A percentile compares a stretch with the other conserved stretches of the same genome.
Conservation (phyloP, 495 filamentous ascomycete species). For the Neurospora sp. region DNA sequence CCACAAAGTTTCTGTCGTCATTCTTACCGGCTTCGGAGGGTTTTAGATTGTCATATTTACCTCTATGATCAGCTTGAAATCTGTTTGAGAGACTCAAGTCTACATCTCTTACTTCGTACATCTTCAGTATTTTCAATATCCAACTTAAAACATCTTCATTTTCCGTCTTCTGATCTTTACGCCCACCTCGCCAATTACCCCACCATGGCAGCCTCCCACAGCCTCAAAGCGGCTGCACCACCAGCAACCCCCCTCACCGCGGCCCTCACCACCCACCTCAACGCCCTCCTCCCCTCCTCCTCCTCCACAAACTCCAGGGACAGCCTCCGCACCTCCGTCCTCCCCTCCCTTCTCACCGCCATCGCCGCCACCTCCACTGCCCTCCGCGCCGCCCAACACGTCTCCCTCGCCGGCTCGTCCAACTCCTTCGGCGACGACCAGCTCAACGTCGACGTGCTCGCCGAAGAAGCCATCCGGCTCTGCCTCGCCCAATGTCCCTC, state of each 20-base stretch:
- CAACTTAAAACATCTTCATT: not conserved
- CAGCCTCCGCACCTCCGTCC: slow-evolving; percentile 20
- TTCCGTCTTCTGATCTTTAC: not conserved
- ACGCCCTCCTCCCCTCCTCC: not conserved
- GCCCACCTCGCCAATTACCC: not conserved
- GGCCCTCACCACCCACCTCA: not conserved
- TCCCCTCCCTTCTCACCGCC: slow-evolving; percentile 29
- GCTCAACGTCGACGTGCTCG: slow-evolving; percentile 43
- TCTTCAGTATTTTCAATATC: not conserved
- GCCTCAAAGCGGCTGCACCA: not conserved
- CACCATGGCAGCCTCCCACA: not conserved
- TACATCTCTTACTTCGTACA: not conserved
- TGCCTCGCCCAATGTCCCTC: slow-evolving; percentile 31
- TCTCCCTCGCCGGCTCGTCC: slow-evolving; percentile 33
- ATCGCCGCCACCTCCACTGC: slow-evolving; percentile 25
- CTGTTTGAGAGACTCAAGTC: not conserved
- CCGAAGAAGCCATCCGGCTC: slow-evolving; percentile 34
- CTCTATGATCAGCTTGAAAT: not conserved
- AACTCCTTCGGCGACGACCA: slow-evolving; percentile 46
- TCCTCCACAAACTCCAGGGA: not conserved
- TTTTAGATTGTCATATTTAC: not conserved
- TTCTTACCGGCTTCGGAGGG: not conserved
- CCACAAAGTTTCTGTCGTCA: not conserved
- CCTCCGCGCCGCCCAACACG: slow-evolving; percentile 28
- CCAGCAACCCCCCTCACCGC: not conserved